A percentile compares a stretch with the other conserved stretches of the same genome.
phyloP scores from a whole-genome alignment of 352 stramenopile genomes.

The Thraustochytrium sp. region DNA sequence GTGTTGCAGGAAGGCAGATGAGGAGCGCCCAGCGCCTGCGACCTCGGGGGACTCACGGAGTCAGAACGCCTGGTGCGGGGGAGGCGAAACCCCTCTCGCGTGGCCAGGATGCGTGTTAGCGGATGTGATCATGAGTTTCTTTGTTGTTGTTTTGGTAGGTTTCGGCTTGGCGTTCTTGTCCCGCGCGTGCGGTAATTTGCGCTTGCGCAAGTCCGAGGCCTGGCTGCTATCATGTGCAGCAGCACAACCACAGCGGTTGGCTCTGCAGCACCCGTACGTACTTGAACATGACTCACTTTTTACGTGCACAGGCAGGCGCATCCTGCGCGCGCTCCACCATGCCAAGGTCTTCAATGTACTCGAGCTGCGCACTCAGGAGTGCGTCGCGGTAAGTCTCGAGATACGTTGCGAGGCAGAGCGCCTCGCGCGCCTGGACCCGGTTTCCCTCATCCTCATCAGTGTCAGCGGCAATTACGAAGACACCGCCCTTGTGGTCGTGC shows the following conservation, averaged over 20 bases:
- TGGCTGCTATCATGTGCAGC: too few species aligned
- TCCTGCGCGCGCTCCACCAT: constrained; percentile 15
- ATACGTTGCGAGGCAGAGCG: background rate
- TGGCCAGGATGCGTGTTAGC: too few species aligned
- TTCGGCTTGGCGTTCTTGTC: background rate
- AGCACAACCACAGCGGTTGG: too few species aligned
- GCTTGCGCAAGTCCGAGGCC: too few species aligned
- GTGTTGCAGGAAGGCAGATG: too few species aligned
- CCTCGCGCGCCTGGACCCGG: background rate
- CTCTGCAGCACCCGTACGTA: too few species aligned
- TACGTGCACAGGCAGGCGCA: background rate
- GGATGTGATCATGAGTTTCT: background rate
- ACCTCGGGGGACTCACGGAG: too few species aligned
- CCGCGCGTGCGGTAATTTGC: too few species aligned
- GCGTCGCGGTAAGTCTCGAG: constrained; percentile 23
- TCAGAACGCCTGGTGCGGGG: too few species aligned
- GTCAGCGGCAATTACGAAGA: background rate
- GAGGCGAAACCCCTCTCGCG: too few species aligned
- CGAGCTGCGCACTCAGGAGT: background rate
- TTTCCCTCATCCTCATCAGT: background rate
- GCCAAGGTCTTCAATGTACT: constrained; percentile 19
- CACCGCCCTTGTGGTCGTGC: constrained; percentile 15
- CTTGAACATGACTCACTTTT: background rate
- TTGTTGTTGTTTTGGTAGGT: background rate
- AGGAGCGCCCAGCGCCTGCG: too few species aligned